Percentiles rank a stretch among this genome's conserved stretches.
phyloP scores from a whole-genome alignment of 306 rosid genomes.

The Mucuna pruriens region DNA sequence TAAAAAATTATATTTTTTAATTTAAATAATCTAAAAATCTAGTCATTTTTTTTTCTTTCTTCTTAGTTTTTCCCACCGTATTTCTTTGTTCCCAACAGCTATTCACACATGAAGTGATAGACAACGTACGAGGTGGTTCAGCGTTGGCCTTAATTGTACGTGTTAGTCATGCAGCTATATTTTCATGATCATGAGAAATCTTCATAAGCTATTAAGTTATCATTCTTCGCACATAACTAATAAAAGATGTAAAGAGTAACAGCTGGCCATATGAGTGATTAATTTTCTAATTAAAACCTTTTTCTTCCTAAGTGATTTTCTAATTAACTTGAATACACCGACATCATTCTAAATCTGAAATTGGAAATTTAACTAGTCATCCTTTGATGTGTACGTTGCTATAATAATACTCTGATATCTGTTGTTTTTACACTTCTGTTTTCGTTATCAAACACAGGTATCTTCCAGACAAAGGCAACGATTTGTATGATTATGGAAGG shows the following conservation, averaged over 20 bases:
- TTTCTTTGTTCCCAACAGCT: no score
- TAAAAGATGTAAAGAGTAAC: not conserved
- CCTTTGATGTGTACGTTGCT: not conserved
- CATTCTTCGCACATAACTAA: not conserved
- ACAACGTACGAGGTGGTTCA: conserved; percentile 22
- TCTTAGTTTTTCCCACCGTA: no score
- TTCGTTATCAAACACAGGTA: no score
- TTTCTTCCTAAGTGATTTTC: not conserved
- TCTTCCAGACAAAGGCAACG: no score
- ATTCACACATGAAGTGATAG: not conserved
- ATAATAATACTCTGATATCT: not conserved
- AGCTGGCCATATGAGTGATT: not conserved
- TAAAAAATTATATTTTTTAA: no score
- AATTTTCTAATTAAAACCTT: no score
- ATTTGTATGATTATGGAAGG: no score
- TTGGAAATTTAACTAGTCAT: not conserved
- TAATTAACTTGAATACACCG: not conserved
- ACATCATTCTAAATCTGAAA: not conserved
- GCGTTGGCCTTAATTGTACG: not conserved
- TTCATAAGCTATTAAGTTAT: not conserved
- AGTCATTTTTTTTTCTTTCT: no score
- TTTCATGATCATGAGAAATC: not conserved
- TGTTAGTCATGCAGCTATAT: not conserved
- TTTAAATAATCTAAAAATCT: no score
- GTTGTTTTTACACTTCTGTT: not conserved